Evolutionary conservation across 169 alveolate genomes (phyloP).

Genomic region (Cryptosporidium sp.): DNA sequence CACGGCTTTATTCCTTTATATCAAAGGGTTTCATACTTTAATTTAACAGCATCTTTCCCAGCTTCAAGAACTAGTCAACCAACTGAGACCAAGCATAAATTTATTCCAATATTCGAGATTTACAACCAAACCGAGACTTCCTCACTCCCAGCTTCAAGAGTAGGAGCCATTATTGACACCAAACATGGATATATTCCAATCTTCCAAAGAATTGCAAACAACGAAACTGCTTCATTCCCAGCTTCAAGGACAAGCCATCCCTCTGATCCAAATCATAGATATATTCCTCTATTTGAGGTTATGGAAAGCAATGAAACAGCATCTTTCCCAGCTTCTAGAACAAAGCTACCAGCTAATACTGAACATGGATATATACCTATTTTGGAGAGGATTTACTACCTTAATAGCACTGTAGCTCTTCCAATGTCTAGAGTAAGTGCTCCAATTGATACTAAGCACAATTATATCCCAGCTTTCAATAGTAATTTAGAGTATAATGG

Average conservation of each 20-base stretch:
- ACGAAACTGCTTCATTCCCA: conserved; percentile 20
- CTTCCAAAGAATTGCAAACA: background rate
- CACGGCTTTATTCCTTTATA: conserved; percentile 30
- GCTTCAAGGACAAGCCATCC: conserved; percentile 44
- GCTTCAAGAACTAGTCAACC: conserved; percentile 48
- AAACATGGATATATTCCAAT: conserved; percentile 31
- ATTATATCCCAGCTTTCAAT: conserved; percentile 3
- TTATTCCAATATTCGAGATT: background rate
- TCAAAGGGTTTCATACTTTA: background rate
- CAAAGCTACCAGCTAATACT: background rate
- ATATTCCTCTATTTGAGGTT: background rate
- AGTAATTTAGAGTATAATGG: background rate
- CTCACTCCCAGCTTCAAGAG: conserved; percentile 41
- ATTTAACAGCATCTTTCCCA: conserved; percentile 22
- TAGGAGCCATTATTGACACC: background rate
- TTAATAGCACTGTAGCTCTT: background rate
- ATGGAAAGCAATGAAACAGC: background rate
- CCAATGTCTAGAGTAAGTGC: conserved; percentile 41
- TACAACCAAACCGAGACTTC: background rate
- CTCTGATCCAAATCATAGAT: conserved; percentile 20
- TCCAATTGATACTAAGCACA: conserved; percentile 22
- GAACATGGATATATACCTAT: conserved; percentile 11
- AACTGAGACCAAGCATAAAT: conserved; percentile 12
- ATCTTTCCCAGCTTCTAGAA: conserved; percentile 48
- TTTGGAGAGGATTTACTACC: background rate